phyloP scores from a whole-genome alignment of 2,329 filamentous ascomycete genomes.

The Incumbomyces lentus region DNA sequence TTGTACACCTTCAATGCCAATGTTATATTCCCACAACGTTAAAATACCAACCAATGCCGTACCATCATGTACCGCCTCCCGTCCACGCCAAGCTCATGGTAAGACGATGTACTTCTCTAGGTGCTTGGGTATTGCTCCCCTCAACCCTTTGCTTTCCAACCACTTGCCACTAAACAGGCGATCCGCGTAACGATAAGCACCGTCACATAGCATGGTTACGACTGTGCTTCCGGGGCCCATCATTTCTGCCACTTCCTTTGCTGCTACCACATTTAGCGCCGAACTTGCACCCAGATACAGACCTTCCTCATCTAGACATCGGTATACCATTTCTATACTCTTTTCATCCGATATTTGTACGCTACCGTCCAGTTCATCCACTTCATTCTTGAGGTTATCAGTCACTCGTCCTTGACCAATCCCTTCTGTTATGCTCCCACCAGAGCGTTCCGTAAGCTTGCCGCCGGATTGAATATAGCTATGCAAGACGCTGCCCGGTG shows the following conservation, averaged over 20 bases:
- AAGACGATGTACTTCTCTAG: conserved; percentile 91
- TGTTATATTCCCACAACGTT: too few species aligned
- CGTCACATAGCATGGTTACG: conserved; percentile 88
- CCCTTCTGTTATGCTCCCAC: conserved; percentile 89
- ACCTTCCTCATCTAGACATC: conserved; percentile 90
- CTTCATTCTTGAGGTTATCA: conserved; percentile 81
- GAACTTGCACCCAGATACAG: conserved; percentile 91
- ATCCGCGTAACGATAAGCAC: conserved; percentile 95
- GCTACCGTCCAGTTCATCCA: conserved; percentile 74
- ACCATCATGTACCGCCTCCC: neutral
- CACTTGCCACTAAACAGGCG: conserved; percentile 85
- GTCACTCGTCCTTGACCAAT: conserved; percentile 95
- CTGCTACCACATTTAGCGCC: conserved; percentile 87
- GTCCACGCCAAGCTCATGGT: conserved; percentile 31
- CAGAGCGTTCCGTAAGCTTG: conserved; percentile 66
- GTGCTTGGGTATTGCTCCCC: conserved; percentile 70
- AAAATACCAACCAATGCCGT: too few species aligned
- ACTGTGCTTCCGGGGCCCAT: conserved; percentile 81
- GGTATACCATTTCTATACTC: conserved; percentile 95
- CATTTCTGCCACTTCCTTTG: conserved; percentile 85
- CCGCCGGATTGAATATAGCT: conserved; percentile 82
- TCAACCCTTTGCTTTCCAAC: conserved; percentile 74
- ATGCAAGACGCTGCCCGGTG: conserved; percentile 85
- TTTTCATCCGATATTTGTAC: conserved; percentile 81
- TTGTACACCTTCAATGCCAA: too few species aligned